These are phyloP conservation scores for Entoloma clypeatum DNA, from an alignment of 1,284 basidiomycete species.

Conservation along the genomic window DNA sequence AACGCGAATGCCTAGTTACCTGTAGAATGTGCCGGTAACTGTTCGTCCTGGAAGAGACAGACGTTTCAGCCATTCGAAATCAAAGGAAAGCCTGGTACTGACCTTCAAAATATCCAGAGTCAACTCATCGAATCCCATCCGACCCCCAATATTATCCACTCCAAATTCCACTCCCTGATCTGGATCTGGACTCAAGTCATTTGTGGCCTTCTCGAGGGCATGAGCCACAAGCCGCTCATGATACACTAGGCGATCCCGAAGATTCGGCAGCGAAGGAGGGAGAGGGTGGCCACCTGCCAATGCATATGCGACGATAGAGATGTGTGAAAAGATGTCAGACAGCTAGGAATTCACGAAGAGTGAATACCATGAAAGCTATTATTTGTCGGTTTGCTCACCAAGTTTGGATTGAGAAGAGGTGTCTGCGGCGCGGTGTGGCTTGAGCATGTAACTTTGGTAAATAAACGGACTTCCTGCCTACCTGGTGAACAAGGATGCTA, in stretches of 20 bases:
- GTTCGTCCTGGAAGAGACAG: conserved; percentile 29
- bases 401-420: conserved; percentile 40
- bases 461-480: conserved; percentile 16
- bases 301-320: conserved; percentile 34
- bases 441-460: not conserved
- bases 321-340: conserved; percentile 37
- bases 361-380: conserved; percentile 6
- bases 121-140: conserved; percentile 36
- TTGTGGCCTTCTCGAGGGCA: conserved; percentile 1
- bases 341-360: conserved; percentile 23
- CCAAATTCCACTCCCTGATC: conserved; percentile 18
- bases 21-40: conserved; percentile 39
- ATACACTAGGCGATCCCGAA: conserved; percentile 39
- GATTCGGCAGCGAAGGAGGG: conserved; percentile 33
- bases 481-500: conserved; percentile 37
- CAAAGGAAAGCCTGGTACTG: conserved; percentile 5
- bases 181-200: conserved; percentile 3
- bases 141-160: conserved; percentile 32
- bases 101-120: conserved; percentile 35
- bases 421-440: conserved; percentile 24
- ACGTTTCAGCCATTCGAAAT: not conserved
- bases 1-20: conserved; percentile 18
- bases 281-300: conserved; percentile 32
- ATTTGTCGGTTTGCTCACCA: conserved; percentile 25
- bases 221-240: conserved; percentile 30